These are phyloP conservation scores for Podaxis sp. DNA, from an alignment of 768 basidiomycete species.

Conservation along the genomic window DNA sequence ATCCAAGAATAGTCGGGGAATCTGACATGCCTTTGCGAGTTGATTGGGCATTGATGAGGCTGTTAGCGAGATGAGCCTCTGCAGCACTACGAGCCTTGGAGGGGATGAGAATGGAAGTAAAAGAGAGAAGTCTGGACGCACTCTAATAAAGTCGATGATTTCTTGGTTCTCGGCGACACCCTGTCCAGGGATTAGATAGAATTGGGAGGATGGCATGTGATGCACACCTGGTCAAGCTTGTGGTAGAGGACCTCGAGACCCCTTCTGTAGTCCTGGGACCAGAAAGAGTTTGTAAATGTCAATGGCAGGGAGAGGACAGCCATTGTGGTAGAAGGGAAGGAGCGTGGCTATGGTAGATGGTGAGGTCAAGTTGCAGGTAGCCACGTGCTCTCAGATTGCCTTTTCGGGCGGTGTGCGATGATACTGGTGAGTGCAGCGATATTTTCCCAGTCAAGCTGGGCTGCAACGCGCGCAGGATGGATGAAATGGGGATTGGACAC, in stretches of 20 bases:
- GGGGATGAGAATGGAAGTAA: conserved; percentile 10
- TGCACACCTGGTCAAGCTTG: conserved; percentile 73
- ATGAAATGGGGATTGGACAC: neutral
- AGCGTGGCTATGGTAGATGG: conserved; percentile 4
- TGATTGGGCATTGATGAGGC: conserved; percentile 50
- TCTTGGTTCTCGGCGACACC: conserved; percentile 83
- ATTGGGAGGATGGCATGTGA: conserved; percentile 19
- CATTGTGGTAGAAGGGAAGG: conserved; percentile 44
- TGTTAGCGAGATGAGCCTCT: conserved; percentile 61
- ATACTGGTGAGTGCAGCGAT: no score
- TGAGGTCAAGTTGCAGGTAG: conserved; percentile 12
- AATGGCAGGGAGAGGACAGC: conserved; percentile 88
- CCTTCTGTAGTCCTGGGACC: conserved; percentile 86
- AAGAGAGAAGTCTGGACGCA: conserved; percentile 32
- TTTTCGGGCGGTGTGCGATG: neutral
- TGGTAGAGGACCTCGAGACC: conserved; percentile 77
- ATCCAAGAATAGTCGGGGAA: no score
- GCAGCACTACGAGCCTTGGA: conserved; percentile 70
- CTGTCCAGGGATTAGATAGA: conserved; percentile 34
- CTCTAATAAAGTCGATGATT: conserved; percentile 79
- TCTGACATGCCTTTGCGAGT: conserved; percentile 43
- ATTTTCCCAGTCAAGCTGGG: no score
- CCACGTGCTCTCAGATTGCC: conserved; percentile 15
- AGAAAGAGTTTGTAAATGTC: conserved; percentile 89
- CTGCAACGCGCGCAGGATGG: neutral